Evolutionary conservation across 257 asterid genomes (phyloP), one percentile per base, ranked within the genome.

Genomic region (Prunella vulgaris): DNA sequence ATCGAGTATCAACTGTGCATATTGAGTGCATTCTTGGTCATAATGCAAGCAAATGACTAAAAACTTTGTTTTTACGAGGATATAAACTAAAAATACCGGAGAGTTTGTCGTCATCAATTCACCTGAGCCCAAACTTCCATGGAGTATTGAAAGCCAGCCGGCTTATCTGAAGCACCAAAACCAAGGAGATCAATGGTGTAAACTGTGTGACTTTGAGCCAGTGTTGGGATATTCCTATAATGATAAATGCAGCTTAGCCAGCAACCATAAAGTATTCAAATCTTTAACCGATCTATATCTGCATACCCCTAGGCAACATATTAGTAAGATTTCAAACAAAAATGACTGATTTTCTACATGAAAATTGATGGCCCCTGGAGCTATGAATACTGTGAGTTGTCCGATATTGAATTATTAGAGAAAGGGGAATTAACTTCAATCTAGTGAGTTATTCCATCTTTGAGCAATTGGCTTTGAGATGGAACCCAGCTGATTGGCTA

Each of bases 111-210:
- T 64, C 46, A 67, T 49, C 65, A 32, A 60, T 63, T 78, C 71
- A 87, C 96, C 96, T 90, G 80, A 65, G 91, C 84, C 97, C 97
- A 93, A 9, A 66, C 21, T 80, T 90, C 97, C 94, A 84, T 90
- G 71, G 96, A 52, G 72, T 90, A 93, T 20, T 77, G 77, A 78
- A 87, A 93, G 33, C 96, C 93, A 12, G 64, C 75, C 30, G 99
- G 99, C 84, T 93, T 93, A 71, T 93, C 97, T 51, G 99, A 90
- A 79, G 85, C 96, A 76, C 99, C 99, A 76, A 93, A 93, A 44
- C 97, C 97, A 56, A 93, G 84, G 73, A 93, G 99, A 82, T 93
- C 97, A 58, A 93, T 76, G 71, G 96, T 95, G 48, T 85, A 93
- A 44, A 93, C 97, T 2, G 79, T 86, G 71, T 73, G 76, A 61